phyloP scores from a whole-genome alignment of 768 basidiomycete genomes.

The Galerina marginata region DNA sequence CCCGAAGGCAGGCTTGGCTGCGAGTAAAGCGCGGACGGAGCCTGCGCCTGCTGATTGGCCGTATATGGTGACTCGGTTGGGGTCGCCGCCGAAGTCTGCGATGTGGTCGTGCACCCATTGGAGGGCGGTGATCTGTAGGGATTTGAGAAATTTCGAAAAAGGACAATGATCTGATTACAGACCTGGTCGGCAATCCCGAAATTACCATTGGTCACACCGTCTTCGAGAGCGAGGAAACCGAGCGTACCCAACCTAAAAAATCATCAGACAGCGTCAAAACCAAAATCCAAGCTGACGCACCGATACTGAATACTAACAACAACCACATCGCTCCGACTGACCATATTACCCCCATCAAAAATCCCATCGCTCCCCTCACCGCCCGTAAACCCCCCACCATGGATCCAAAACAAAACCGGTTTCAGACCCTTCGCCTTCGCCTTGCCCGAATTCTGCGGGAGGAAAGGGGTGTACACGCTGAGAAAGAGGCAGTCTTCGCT shows the following conservation, averaged over 20 bases:
- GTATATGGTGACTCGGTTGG: constrained; percentile 53
- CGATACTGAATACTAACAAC: constrained; percentile 49
- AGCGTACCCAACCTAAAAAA: constrained; percentile 39
- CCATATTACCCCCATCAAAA: constrained; percentile 50
- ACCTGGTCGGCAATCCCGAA: constrained; percentile 52
- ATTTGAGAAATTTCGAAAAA: neutral
- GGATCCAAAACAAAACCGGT: constrained; percentile 57
- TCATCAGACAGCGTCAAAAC: constrained; percentile 35
- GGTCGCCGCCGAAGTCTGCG: constrained; percentile 62
- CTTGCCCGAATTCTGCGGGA: constrained; percentile 23
- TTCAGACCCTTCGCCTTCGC: constrained; percentile 29
- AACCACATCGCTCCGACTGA: constrained; percentile 45
- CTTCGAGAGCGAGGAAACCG: constrained; percentile 48
- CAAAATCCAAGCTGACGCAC: constrained; percentile 38
- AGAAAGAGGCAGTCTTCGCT: constrained; percentile 53
- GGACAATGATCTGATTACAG: constrained; percentile 15
- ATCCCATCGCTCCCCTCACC: constrained; percentile 45
- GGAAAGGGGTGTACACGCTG: constrained; percentile 49
- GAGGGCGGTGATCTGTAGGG: constrained; percentile 39
- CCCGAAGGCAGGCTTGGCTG: constrained; percentile 39
- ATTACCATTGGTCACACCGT: constrained; percentile 50
- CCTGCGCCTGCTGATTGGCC: constrained; percentile 61
- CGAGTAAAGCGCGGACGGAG: constrained; percentile 45
- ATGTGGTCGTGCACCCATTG: constrained; percentile 57
- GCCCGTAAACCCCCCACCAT: constrained; percentile 51